These are phyloP conservation scores for Trichoderma aggressivum DNA, from an alignment of 2,329 filamentous ascomycete genomes.

Conservation along the genomic window DNA sequence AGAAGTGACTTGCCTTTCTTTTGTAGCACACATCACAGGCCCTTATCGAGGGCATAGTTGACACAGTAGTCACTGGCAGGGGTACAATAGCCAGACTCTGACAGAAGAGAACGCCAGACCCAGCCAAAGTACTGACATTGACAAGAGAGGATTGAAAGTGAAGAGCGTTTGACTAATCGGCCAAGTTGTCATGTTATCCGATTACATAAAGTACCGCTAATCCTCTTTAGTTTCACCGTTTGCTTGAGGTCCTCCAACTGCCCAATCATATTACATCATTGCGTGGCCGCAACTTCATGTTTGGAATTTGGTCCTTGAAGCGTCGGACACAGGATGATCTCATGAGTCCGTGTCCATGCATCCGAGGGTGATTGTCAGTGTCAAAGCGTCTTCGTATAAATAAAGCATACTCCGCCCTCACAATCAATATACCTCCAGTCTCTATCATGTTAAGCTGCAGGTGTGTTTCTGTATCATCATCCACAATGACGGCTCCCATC, in stretches of 20 bases:
- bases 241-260: not conserved
- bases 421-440: not conserved
- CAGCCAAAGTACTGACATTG: no score
- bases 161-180: not conserved
- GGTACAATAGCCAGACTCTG: not conserved
- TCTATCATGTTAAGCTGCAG: not conserved
- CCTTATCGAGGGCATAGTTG: not conserved
- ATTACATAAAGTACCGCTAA: not conserved
- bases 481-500: not conserved
- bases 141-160: not conserved
- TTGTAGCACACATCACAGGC: constrained; percentile 2
- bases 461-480: not conserved
- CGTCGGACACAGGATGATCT: not conserved
- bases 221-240: not conserved
- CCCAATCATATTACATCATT: not conserved
- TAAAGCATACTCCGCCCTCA: not conserved
- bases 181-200: not conserved
- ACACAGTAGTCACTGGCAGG: not conserved
- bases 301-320: not conserved
- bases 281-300: not conserved
- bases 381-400: not conserved
- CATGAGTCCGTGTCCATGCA: not conserved
- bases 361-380: not conserved
- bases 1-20: not conserved
- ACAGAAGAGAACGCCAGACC: not conserved